Evolutionary conservation across 148 eudicot species (phyloP).

Genomic region (Salicornia ramosissima): DNA sequence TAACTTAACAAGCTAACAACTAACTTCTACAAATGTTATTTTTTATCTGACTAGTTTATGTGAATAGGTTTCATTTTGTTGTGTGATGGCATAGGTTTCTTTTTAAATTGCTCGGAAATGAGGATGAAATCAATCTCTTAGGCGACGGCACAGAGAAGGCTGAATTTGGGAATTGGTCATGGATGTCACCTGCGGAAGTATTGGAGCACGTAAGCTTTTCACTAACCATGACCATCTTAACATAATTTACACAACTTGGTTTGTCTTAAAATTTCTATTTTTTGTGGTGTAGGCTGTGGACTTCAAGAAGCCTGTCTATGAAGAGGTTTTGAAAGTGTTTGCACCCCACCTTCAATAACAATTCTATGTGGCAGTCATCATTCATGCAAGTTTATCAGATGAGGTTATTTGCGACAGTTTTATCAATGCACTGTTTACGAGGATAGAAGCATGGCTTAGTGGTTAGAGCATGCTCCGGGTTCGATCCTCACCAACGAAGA

Average conservation of each 20-base stretch:
- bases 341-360: constrained; percentile 55
- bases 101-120: constrained; percentile 68
- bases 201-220: constrained; percentile 48
- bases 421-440: background rate
- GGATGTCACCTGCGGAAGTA: constrained; percentile 84
- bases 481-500: no score
- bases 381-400: background rate
- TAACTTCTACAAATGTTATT: no score
- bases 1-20: no score
- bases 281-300: constrained; percentile 67
- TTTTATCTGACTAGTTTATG: no score
- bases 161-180: constrained; percentile 91
- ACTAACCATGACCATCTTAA: background rate
- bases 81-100: no score
- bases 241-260: background rate
- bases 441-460: no score
- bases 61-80: no score
- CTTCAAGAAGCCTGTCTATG: constrained; percentile 80
- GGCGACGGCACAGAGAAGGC: constrained; percentile 93
- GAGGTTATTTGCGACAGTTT: background rate
- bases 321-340: constrained; percentile 68
- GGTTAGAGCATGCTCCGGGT: no score
- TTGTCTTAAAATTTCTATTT: background rate
- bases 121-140: constrained; percentile 74
- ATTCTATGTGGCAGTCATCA: background rate